phyloP scores from a whole-genome alignment of 2,329 filamentous ascomycete species.

The Aspergillus candidus region DNA sequence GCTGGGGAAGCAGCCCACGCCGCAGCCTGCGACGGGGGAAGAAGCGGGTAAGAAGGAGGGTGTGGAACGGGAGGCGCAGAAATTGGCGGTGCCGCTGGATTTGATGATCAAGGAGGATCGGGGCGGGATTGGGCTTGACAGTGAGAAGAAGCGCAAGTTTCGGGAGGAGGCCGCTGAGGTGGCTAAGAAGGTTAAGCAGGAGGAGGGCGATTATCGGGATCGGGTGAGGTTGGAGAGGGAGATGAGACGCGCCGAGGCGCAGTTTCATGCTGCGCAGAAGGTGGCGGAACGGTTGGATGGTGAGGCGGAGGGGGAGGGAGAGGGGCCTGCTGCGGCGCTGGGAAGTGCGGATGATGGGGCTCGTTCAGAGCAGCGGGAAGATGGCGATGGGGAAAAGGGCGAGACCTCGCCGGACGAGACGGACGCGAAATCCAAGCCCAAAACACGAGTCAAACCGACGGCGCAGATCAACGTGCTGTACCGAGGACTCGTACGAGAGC shows the following conservation, averaged over 20 bases:
- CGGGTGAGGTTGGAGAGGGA: slow-evolving; percentile 66
- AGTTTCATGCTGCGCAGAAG: slow-evolving; percentile 72
- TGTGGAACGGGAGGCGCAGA: slow-evolving; percentile 21
- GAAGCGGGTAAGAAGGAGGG: slow-evolving; percentile 2
- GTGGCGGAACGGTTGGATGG: slow-evolving; percentile 71
- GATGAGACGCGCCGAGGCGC: slow-evolving; percentile 59
- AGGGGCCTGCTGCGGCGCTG: no score
- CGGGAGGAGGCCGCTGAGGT: slow-evolving; percentile 55
- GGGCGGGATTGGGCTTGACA: slow-evolving; percentile 76
- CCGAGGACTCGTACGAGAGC: slow-evolving; percentile 64
- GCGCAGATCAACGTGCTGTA: slow-evolving; percentile 71
- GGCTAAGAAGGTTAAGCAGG: slow-evolving; percentile 56
- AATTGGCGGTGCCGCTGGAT: slow-evolving; percentile 65
- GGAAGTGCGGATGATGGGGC: slow-evolving; percentile 7
- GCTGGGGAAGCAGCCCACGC: slow-evolving; percentile 58
- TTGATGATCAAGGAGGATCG: slow-evolving; percentile 72
- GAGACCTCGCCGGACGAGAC: slow-evolving; percentile 5
- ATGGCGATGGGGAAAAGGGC: slow-evolving; percentile 9
- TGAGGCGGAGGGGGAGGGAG: slow-evolving; percentile 35
- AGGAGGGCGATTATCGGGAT: slow-evolving; percentile 67
- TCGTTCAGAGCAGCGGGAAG: slow-evolving; percentile 6
- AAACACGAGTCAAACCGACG: slow-evolving; percentile 44
- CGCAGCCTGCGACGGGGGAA: slow-evolving; percentile 7
- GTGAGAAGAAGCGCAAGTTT: slow-evolving; percentile 72
- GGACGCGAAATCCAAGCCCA: slow-evolving; percentile 7